These are phyloP conservation scores for Aspergillus novofumigatus DNA, from an alignment of 2,329 filamentous ascomycete genomes.

Conservation along the genomic window DNA sequence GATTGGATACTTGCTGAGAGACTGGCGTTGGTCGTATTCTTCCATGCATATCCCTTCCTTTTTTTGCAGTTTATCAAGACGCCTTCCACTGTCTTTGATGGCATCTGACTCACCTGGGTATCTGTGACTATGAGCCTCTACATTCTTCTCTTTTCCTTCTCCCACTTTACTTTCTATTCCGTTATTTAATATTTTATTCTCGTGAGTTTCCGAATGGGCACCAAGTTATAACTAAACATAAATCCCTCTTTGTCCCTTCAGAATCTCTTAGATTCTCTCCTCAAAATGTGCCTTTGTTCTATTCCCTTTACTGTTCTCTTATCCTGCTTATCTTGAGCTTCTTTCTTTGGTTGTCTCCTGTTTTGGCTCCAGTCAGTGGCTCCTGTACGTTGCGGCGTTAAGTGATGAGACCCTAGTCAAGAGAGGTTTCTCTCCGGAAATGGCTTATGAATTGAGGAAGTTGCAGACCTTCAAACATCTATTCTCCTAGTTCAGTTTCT, in stretches of 20 bases:
- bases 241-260: conserved; percentile 9
- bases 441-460: conserved; percentile 18
- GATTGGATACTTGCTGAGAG: conserved; percentile 28
- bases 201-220: conserved; percentile 2
- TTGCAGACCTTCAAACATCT: not conserved
- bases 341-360: conserved; percentile 4
- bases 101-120: not conserved
- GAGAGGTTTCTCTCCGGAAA: conserved; percentile 9
- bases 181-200: conserved; percentile 22
- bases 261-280: not conserved
- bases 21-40: conserved; percentile 35
- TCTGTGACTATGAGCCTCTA: conserved; percentile 8
- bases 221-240: conserved; percentile 3
- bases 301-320: conserved; percentile 9
- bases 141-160: conserved; percentile 17
- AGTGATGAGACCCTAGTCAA: conserved; percentile 6
- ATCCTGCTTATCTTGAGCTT: conserved; percentile 7
- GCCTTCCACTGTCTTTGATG: not conserved
- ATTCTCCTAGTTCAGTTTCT: not conserved
- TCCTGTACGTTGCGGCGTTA: conserved; percentile 13
- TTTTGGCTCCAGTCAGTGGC: conserved; percentile 4
- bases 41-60: conserved; percentile 24
- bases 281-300: conserved; percentile 1
- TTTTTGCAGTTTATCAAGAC: not conserved
- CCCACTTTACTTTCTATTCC: conserved; percentile 20